These are phyloP conservation scores for Zea mays DNA, from an alignment of 176 grass and related monocot genomes.

Conservation along the genomic window Zm-B73-REFERENCE-NAM-5.0 NC_050104.1:134435001-134435500, in stretches of 20 bases:
- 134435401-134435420: conserved; percentile 76
- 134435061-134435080: conserved; percentile 54
- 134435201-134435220: conserved; percentile 52
- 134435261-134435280: conserved; percentile 47
- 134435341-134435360: conserved; percentile 37
- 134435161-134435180: conserved; percentile 60
- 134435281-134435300: conserved; percentile 50
- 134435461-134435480: not conserved
- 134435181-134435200: conserved; percentile 67
- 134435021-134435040: not conserved
- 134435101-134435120: conserved; percentile 66
- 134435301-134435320: not conserved
- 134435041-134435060: conserved; percentile 56
- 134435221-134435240: conserved; percentile 80
- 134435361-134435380: conserved; percentile 77
- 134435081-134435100: conserved; percentile 35
- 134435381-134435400: conserved; percentile 49
- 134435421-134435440: conserved; percentile 61
- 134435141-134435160: conserved; percentile 69
- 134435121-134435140: conserved; percentile 60
- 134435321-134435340: not conserved
- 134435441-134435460: not conserved
- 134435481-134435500: conserved; percentile 74
- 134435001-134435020: conserved; percentile 11
- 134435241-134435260: conserved; percentile 47